Conservation (phyloP, 1,139 yeast species). For the Lodderomyces margitis region DNA sequence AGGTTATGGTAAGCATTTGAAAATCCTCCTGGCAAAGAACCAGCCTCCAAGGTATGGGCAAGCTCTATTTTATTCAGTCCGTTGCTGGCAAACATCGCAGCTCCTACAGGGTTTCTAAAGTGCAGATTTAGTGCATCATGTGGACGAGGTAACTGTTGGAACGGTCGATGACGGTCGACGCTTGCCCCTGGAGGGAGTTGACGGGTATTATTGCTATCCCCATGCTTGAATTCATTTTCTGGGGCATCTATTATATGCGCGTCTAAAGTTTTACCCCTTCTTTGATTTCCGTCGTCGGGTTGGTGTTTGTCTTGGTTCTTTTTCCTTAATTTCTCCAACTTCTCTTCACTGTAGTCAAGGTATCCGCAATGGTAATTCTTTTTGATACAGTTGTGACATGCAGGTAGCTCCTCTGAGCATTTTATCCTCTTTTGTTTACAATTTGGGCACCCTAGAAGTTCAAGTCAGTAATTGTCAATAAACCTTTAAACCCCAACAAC, state of each 20-base stretch:
- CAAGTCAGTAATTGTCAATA: conserved; percentile 6
- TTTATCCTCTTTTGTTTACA: conserved; percentile 45
- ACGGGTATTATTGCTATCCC: background rate
- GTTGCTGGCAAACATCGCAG: background rate
- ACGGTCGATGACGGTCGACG: background rate
- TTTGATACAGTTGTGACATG: conserved; percentile 39
- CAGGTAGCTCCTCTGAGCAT: conserved; percentile 45
- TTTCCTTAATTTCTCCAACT: conserved; percentile 30
- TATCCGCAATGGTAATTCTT: conserved; percentile 44
- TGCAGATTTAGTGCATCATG: background rate
- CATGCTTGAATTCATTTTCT: background rate
- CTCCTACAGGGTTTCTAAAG: background rate
- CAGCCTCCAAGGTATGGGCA: background rate
- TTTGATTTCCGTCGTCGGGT: background rate
- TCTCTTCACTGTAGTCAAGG: conserved; percentile 40
- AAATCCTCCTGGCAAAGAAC: background rate
- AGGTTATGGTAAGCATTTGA: background rate
- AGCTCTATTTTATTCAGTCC: background rate
- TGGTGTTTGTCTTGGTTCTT: conserved; percentile 22
- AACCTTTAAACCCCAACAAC: too few relatives aligned
- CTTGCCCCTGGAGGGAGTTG: background rate
- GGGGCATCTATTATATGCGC: background rate
- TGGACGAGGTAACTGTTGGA: background rate
- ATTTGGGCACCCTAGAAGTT: conserved; percentile 36
- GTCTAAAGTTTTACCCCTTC: background rate